Evolutionary conservation across 202 grass and related monocot species (phyloP).

Genomic region (Bolboschoenoplectus hybrid): DNA sequence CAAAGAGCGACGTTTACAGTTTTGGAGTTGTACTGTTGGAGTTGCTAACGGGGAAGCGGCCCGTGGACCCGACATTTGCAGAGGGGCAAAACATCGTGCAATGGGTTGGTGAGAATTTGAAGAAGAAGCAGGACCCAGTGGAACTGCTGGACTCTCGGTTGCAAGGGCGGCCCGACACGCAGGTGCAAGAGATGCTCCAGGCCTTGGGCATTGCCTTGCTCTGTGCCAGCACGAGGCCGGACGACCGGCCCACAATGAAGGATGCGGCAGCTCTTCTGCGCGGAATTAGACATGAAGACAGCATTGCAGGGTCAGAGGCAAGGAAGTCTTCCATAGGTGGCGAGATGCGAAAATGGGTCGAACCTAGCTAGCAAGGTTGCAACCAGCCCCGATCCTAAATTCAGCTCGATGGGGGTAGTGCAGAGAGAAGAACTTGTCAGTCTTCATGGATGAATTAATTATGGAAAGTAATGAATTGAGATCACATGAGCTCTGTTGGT

Average conservation of each 20-base stretch:
- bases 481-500: neutral
- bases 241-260: slow-evolving; percentile 82
- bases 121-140: slow-evolving; percentile 59
- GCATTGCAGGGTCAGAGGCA: slow-evolving; percentile 19
- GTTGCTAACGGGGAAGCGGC: slow-evolving; percentile 57
- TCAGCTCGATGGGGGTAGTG: neutral
- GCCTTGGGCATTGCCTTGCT: slow-evolving; percentile 78
- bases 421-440: neutral
- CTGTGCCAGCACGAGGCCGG: slow-evolving; percentile 57
- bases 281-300: slow-evolving; percentile 64
- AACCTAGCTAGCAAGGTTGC: neutral
- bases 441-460: neutral
- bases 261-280: slow-evolving; percentile 82
- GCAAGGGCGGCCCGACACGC: slow-evolving; percentile 60
- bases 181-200: slow-evolving; percentile 88
- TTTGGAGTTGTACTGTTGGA: slow-evolving; percentile 80
- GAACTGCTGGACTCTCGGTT: slow-evolving; percentile 57
- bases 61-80: slow-evolving; percentile 53
- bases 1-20: slow-evolving; percentile 92
- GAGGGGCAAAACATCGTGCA: slow-evolving; percentile 77
- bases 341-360: slow-evolving; percentile 25
- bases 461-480: neutral
- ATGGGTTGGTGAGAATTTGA: slow-evolving; percentile 77
- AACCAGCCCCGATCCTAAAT: neutral
- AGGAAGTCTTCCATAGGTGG: slow-evolving; percentile 37